phyloP scores from a whole-genome alignment of 176 grass and related monocot genomes.

The Oryza rufipogon region DNA sequence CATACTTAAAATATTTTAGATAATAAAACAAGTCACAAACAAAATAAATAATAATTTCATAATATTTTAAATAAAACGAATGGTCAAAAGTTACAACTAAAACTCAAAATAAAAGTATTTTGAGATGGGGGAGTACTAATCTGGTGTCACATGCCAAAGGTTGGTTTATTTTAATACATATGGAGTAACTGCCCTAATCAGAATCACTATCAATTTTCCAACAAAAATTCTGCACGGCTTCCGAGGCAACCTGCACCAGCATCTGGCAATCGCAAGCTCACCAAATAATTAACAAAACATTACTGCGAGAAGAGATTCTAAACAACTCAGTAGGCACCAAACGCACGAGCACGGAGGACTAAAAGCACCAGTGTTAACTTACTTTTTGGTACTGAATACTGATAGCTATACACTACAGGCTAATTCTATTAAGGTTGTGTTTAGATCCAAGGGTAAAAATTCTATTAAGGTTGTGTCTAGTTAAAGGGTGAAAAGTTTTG shows the following conservation, averaged over 20 bases:
- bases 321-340: neutral
- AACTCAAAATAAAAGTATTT: too few species aligned
- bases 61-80: too few species aligned
- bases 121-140: too few species aligned
- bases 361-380: neutral
- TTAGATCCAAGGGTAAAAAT: too few species aligned
- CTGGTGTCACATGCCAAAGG: too few species aligned
- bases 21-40: too few species aligned
- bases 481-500: too few species aligned
- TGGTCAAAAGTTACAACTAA: too few species aligned
- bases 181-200: neutral
- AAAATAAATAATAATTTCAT: too few species aligned
- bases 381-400: neutral
- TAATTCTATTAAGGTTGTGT: neutral
- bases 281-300: slow-evolving; percentile 14
- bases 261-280: neutral
- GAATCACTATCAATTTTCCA: neutral
- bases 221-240: neutral
- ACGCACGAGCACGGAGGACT: neutral
- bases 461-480: too few species aligned
- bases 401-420: neutral
- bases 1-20: too few species aligned
- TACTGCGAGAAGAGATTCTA: neutral
- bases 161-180: too few species aligned
- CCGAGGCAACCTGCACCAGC: neutral